A percentile compares a stretch with the other conserved stretches of the same genome.
phyloP scores from a whole-genome alignment of 2,329 filamentous ascomycete genomes.

The Nemania sp. region DNA sequence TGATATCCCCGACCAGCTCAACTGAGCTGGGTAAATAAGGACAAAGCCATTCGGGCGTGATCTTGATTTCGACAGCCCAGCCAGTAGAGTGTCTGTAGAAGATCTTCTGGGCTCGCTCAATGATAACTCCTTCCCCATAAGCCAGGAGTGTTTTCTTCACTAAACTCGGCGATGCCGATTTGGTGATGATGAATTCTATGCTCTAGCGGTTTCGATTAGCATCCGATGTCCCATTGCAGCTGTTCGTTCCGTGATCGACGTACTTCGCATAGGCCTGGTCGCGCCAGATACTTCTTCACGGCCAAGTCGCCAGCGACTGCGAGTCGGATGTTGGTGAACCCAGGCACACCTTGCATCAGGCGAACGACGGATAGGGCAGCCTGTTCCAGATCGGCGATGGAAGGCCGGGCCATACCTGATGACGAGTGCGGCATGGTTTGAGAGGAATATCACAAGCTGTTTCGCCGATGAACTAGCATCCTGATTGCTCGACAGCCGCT shows the following conservation, averaged over 20 bases:
- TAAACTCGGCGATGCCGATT: slow-evolving; percentile 25
- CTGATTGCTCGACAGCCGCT: slow-evolving; percentile 5
- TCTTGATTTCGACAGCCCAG: slow-evolving; percentile 27
- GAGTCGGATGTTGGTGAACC: slow-evolving; percentile 24
- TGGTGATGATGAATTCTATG: slow-evolving; percentile 28
- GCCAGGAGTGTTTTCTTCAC: slow-evolving; percentile 29
- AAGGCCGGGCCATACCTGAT: slow-evolving; percentile 22
- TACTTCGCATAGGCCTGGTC: slow-evolving; percentile 21
- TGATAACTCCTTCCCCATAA: slow-evolving; percentile 20
- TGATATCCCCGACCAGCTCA: slow-evolving; percentile 15
- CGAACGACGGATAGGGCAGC: slow-evolving; percentile 26
- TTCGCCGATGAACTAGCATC: slow-evolving; percentile 16
- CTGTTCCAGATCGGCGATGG: slow-evolving; percentile 25
- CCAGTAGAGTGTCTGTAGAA: slow-evolving; percentile 27
- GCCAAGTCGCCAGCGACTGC: slow-evolving; percentile 29
- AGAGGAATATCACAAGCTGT: neutral
- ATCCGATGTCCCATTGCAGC: neutral
- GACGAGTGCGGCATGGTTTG: slow-evolving; percentile 23
- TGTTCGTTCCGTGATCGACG: neutral
- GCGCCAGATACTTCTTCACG: slow-evolving; percentile 25
- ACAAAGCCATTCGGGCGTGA: slow-evolving; percentile 31
- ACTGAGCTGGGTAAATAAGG: slow-evolving; percentile 26
- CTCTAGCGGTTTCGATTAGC: slow-evolving; percentile 18
- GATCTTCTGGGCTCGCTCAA: slow-evolving; percentile 23
- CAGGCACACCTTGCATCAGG: slow-evolving; percentile 25